phyloP scores from a whole-genome alignment of 2,329 filamentous ascomycete species.

The Fusarium sp. region DNA sequence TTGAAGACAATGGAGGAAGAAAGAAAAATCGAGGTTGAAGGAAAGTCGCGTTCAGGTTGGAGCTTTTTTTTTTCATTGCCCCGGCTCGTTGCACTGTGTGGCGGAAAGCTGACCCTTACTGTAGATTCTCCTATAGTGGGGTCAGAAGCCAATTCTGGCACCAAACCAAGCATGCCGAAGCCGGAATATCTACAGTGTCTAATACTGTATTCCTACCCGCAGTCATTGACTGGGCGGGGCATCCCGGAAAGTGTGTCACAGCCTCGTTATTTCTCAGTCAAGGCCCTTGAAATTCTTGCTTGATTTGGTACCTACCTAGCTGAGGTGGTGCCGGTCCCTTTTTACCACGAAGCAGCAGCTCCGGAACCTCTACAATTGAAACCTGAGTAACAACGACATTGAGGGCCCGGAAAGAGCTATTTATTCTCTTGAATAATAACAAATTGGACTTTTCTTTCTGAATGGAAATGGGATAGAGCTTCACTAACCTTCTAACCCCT shows the following conservation, averaged over 20 bases:
- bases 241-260: constrained; percentile 29
- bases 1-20: constrained; percentile 35
- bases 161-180: neutral
- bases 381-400: neutral
- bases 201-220: constrained; percentile 16
- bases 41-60: constrained; percentile 30
- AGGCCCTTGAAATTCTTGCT: neutral
- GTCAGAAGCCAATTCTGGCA: neutral
- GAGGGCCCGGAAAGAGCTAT: neutral
- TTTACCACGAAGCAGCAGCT: neutral
- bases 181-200: constrained; percentile 8
- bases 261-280: neutral
- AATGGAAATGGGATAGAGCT: neutral
- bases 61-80: constrained; percentile 40
- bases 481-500: neutral
- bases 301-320: neutral
- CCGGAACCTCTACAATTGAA: neutral
- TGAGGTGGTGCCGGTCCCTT: neutral
- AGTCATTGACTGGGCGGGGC: constrained; percentile 34
- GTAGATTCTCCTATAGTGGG: constrained; percentile 14
- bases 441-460: neutral
- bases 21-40: constrained; percentile 27
- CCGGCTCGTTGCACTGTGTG: constrained; percentile 24
- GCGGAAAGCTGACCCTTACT: neutral
- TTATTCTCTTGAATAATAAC: too few species aligned